Conservation (phyloP, 2,329 filamentous ascomycete species). For the Cladophialophora exuberans region DNA sequence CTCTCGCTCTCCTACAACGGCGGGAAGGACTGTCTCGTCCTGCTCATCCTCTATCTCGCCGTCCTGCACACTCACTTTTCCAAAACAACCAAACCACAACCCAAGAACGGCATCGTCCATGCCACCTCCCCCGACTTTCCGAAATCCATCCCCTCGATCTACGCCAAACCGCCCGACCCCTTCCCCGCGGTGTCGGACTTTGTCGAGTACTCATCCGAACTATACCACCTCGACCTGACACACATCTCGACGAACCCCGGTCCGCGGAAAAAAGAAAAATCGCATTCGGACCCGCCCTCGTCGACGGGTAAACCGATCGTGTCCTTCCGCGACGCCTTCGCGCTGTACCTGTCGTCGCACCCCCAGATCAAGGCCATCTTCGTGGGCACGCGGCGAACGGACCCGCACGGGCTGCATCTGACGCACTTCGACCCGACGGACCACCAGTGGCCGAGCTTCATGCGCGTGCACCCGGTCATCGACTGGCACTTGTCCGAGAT, state of each 20-base stretch:
- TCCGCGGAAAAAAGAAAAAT: conserved; percentile 25
- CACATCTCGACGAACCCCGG: conserved; percentile 69
- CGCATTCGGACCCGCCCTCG: conserved; percentile 26
- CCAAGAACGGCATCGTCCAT: conserved; percentile 10
- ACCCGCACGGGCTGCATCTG: conserved; percentile 81
- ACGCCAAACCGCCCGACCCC: conserved; percentile 82
- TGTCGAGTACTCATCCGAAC: conserved; percentile 65
- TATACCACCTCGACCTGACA: conserved; percentile 75
- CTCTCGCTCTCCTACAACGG: conserved; percentile 95
- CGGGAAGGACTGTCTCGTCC: conserved; percentile 94
- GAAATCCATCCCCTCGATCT: conserved; percentile 74
- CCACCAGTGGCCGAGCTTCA: conserved; percentile 85
- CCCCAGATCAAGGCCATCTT: conserved; percentile 73
- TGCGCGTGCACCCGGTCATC: conserved; percentile 92
- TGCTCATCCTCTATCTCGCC: conserved; percentile 83
- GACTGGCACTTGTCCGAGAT: conserved; percentile 98
- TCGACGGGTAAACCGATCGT: conserved; percentile 28
- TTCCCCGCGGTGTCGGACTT: conserved; percentile 88
- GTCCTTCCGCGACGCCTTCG: conserved; percentile 77
- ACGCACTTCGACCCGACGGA: conserved; percentile 87
- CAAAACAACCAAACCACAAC: no score
- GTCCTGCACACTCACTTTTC: conserved; percentile 48
- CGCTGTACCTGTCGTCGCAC: conserved; percentile 65
- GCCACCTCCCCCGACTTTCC: conserved; percentile 41
- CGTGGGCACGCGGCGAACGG: conserved; percentile 85